Base-by-base conservation (phyloP, 768 basidiomycete genomes). In the Tricholoma hemisulphureum region DNA sequence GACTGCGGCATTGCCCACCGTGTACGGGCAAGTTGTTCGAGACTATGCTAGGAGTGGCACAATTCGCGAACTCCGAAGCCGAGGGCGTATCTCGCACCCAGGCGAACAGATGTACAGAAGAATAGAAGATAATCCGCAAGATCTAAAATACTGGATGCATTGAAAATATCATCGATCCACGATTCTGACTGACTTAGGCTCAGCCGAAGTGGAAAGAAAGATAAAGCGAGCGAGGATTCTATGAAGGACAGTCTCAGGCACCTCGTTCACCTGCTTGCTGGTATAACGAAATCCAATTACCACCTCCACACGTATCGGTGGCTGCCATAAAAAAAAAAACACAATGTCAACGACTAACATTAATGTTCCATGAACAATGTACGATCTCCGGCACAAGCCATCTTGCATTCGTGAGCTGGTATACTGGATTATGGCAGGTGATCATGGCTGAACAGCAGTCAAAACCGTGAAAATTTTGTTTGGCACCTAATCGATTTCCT, bases 301-400 rank as follows among this genome's bases (percentile, higher is more conserved):
- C 60, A 7, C 56, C 70, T 11, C 74, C 73, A 29, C 74, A 76
- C 18, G 53, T 69, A 39, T 74, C 67, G 53, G 48, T 59, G 4
- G 60, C 74, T 74, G 53, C 21, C 41, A 29, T 39, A 9, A 54
- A n/a, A 18, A 24, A 18, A 9, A 9, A 58, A 14, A 31, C 10
- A 23, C 5, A 28, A 31, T 28, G 9, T 14, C 10, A 26, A 6
- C 7, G 29, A 7, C 26, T 28, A 32, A 23, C 4, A 46, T 20
- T 4, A 18, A 2, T n/a, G 10, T 21, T 26, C 31, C 4, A 56
- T 10, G 54, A n/a, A 55, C 6, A 8, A 61, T 67, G n/a, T 60
- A 72, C 73, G 32, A 51, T 69, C 67, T 21, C 73, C 74, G 13
- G 67, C 63, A 50, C 75, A 76, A 2, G 69, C 10, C 67, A 65